Evolutionary conservation across 495 filamentous ascomycete genomes (phyloP), one percentile per base, ranked within the genome.

Genomic region (Lophiostoma macrostomum): DNA sequence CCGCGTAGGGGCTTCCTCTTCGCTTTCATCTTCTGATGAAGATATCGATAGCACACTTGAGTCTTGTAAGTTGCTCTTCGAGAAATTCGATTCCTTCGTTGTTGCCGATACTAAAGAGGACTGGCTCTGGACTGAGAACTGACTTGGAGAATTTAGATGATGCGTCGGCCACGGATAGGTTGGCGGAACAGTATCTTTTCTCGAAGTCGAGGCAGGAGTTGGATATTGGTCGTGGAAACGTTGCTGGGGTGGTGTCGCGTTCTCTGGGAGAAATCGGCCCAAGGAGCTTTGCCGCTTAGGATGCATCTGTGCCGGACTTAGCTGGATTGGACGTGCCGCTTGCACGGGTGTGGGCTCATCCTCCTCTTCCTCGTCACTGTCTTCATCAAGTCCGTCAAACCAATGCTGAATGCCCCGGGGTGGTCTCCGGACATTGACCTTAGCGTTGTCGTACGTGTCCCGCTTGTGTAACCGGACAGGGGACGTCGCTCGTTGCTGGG

Each of bases 41-140:
- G 79, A 82, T 13, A 81, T 70, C 25, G 73, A 79, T 5, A 82
- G 71, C 10, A 81, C 71, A 56, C 79, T 82, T 7, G 72, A 72
- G 10, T 73, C 71, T 31, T 73, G 72, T 40, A 80, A 64, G 43
- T 82, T 76, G 7, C 60, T 58, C 29, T 69, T 73, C 37, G 69
- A 73, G 56, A 79, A 60, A 5, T 71, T 72, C 36, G 67, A 76
- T 46, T 68, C 71, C 23, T 57, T 63, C 6, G 60, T 58, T 34
- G 35, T 56, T 0, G 41, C 31, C 1, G 53, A 48, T 16, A 18
- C 40, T 18, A 44, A 16, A 13, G 58, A 58, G n/a, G 29, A 16
- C 24, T 62, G 59, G 25, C 51, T 61, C 11, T 55, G 41, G 11
- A 57, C 14, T 3, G 58, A 61, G 20, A 46, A 50, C 28, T 58